phyloP scores from a whole-genome alignment of 2,329 filamentous ascomycete species.

The Penicillium sp. region DNA sequence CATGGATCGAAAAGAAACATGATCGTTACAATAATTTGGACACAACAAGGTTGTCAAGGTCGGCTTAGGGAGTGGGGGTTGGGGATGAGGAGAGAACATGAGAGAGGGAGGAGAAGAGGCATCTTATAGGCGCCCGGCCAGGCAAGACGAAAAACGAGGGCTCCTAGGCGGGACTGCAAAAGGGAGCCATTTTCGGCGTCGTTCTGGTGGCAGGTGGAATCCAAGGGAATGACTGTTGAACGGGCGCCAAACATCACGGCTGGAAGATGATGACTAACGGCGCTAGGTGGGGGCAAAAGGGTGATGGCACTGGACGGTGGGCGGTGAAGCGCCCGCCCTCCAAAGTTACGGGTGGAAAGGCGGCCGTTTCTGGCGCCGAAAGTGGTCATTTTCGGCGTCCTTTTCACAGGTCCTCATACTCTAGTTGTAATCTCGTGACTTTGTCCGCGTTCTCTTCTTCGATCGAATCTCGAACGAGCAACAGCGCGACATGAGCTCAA shows the following conservation, averaged over 20 bases:
- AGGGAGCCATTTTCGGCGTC: slow-evolving; percentile 23
- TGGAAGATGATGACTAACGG: slow-evolving; percentile 17
- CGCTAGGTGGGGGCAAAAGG: slow-evolving; percentile 23
- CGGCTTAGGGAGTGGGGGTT: slow-evolving; percentile 1
- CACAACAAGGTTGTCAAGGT: not conserved
- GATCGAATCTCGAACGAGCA: not conserved
- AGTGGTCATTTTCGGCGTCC: too few relatives aligned
- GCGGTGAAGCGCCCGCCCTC: not conserved
- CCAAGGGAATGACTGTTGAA: too few relatives aligned
- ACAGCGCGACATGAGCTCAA: not conserved
- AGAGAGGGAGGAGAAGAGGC: slow-evolving; percentile 5
- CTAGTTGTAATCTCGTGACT: not conserved
- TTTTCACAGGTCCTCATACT: not conserved
- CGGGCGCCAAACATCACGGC: slow-evolving; percentile 4
- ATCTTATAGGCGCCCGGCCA: slow-evolving; percentile 18
- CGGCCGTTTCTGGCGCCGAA: too few relatives aligned
- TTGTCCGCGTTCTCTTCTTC: not conserved
- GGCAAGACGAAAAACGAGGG: slow-evolving; percentile 4
- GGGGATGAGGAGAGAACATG: slow-evolving; percentile 3
- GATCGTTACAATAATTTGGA: too few relatives aligned
- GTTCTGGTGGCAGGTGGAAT: too few relatives aligned
- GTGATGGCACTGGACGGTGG: slow-evolving; percentile 5
- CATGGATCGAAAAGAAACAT: too few relatives aligned
- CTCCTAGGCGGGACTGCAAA: not conserved
- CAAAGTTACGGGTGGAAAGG: slow-evolving; percentile 21